These are phyloP conservation scores for Dendrostoma leiphaemia DNA, from an alignment of 2,329 filamentous ascomycete species.

Conservation along the genomic window DNA sequence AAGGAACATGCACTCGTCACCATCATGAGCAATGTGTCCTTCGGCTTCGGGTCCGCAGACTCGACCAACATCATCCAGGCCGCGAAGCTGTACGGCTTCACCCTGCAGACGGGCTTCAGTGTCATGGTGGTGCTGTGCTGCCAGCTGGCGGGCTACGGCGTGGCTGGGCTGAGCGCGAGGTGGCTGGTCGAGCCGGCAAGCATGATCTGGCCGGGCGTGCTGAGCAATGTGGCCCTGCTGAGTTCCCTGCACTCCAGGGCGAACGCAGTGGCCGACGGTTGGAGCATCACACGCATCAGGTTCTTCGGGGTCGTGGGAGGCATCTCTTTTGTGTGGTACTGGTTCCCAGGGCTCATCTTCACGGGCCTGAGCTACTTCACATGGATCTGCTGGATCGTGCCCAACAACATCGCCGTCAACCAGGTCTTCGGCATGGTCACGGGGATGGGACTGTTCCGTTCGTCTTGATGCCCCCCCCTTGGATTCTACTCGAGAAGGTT, in stretches of 20 bases:
- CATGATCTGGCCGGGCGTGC: constrained; percentile 37
- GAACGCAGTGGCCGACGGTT: constrained; percentile 35
- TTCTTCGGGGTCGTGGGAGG: constrained; percentile 35
- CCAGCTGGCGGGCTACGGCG: constrained; percentile 37
- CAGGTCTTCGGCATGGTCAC: constrained; percentile 63
- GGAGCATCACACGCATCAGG: constrained; percentile 34
- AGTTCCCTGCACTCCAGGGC: constrained; percentile 35
- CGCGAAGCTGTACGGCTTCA: constrained; percentile 39
- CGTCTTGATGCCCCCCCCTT: too few relatives aligned
- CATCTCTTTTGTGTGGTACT: constrained; percentile 55
- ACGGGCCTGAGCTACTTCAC: constrained; percentile 61
- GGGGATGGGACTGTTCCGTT: constrained; percentile 60
- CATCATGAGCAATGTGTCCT: constrained; percentile 48
- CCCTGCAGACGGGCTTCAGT: constrained; percentile 35
- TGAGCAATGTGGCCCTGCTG: constrained; percentile 36
- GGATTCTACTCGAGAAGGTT: too few relatives aligned
- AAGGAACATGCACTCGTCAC: constrained; percentile 45
- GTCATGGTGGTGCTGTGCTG: constrained; percentile 36
- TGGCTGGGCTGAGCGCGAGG: constrained; percentile 34
- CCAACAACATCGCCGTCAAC: constrained; percentile 60
- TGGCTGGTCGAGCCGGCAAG: constrained; percentile 36
- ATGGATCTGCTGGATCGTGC: constrained; percentile 61
- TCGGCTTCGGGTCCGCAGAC: constrained; percentile 43
- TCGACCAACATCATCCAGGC: constrained; percentile 45
- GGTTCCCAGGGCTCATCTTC: constrained; percentile 62